These are phyloP conservation scores for Musa acuminata DNA, from an alignment of 176 grass and related monocot genomes.

Conservation along the genomic window DNA sequence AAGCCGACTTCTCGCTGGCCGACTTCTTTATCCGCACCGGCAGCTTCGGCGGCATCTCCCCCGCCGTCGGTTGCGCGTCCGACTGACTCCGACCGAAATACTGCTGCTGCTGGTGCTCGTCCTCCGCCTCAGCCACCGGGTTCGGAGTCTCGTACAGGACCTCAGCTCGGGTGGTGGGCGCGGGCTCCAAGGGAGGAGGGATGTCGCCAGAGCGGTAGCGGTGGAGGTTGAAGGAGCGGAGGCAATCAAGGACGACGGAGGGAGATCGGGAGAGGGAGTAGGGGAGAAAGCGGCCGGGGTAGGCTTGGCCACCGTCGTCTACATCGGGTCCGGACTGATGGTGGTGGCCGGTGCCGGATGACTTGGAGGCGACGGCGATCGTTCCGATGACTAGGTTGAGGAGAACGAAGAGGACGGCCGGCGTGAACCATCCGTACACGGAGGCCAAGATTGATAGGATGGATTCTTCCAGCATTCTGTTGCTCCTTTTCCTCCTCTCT, in stretches of 20 bases:
- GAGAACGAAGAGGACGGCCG: constrained; percentile 64
- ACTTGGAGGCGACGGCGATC: constrained; percentile 84
- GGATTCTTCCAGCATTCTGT: constrained; percentile 48
- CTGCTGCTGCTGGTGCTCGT: neutral
- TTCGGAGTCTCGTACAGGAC: neutral
- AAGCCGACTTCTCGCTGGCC: constrained; percentile 62
- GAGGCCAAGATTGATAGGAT: constrained; percentile 51
- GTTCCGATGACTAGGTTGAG: constrained; percentile 94
- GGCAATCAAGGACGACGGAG: constrained; percentile 60
- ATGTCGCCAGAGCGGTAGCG: constrained; percentile 18
- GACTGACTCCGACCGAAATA: constrained; percentile 51
- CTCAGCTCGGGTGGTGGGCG: neutral
- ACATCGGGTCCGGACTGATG: neutral
- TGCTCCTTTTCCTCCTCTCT: neutral
- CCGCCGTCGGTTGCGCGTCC: constrained; percentile 31
- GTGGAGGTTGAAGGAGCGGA: constrained; percentile 46
- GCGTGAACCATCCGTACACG: constrained; percentile 70
- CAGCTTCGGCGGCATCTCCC: constrained; percentile 23
- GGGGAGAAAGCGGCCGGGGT: neutral
- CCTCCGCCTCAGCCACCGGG: neutral
- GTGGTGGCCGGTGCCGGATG: neutral
- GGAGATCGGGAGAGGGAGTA: constrained; percentile 41
- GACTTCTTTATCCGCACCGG: constrained; percentile 59
- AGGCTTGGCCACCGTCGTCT: neutral
- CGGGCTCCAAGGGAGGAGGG: constrained; percentile 1